Base-by-base conservation (phyloP, 2,329 filamentous ascomycete species). In the Cercospora citrullina region DNA sequence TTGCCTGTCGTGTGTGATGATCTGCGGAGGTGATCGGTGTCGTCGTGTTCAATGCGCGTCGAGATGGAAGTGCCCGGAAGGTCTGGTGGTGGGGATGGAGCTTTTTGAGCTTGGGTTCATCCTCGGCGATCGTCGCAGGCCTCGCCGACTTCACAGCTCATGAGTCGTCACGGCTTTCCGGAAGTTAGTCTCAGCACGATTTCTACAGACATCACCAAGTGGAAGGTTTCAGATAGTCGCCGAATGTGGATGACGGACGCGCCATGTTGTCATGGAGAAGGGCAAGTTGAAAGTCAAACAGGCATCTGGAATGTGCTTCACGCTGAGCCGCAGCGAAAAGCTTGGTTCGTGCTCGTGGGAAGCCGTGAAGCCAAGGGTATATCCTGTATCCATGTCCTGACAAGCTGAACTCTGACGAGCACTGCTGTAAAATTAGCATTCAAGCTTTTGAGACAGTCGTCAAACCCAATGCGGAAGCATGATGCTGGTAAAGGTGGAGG, bases 1-100 rank as follows among this genome's bases (percentile, higher is more conserved):
- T 74, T 42, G 39, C 51, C 48, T 28, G 48, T 55, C 36, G 36
- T 42, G 36, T 42, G 36, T n/a, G 48, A 9, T 58, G 26, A 30
- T 21, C 28, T 59, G 59, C 36, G 30, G 53, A 55, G n/a, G 30
- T 18, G 30, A 63, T 66, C n/a, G 31, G 7, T 60, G 39, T 6
- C 9, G 48, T 53, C 55, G 65, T 63, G 12, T 39, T 42, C 48
- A 23, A 45, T 53, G 42, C 51, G 23, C 7, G 28, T 23, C 12
- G n/a, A 21, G 42, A n/a, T 30, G 48, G 48, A 33, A n/a, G 48
- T 42, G 60, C 23, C 14, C 28, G 55, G 28, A 59, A 21, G n/a
- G 55, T 12, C 18, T 12, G 18, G 12, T 21, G 28, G 30, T 18
- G 55, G 53, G 53, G 53, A 58, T 30, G 55, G 18, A 28, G 31